Conservation (phyloP, 2,329 filamentous ascomycete genomes). For the Colletotrichum gloeosporioides region DNA sequence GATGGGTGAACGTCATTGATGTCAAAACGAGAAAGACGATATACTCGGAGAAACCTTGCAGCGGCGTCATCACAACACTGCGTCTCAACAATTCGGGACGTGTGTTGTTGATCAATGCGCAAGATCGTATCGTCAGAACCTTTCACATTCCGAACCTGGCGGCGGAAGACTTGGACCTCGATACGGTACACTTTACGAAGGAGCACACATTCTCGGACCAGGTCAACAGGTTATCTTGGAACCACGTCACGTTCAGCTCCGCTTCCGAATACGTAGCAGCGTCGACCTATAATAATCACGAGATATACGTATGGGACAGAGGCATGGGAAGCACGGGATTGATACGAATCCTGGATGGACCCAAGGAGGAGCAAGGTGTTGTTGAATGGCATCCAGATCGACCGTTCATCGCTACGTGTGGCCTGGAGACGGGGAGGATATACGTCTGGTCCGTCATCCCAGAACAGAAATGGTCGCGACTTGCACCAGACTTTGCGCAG, state of each 20-base stretch:
- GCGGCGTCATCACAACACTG: slow-evolving; percentile 86
- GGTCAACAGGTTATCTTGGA: slow-evolving; percentile 94
- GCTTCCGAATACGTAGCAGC: slow-evolving; percentile 96
- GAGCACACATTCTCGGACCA: slow-evolving; percentile 99
- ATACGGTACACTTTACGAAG: slow-evolving; percentile 86
- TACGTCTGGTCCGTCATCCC: slow-evolving; percentile 97
- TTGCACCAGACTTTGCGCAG: slow-evolving; percentile 95
- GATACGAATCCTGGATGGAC: slow-evolving; percentile 95
- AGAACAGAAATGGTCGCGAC: slow-evolving; percentile 94
- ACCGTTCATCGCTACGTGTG: slow-evolving; percentile 87
- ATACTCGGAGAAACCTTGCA: slow-evolving; percentile 87
- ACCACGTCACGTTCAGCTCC: slow-evolving; percentile 93
- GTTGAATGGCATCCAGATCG: slow-evolving; percentile 96
- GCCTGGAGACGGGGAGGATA: slow-evolving; percentile 89
- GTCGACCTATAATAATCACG: slow-evolving; percentile 97
- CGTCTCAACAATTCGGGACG: slow-evolving; percentile 84
- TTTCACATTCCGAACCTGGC: slow-evolving; percentile 84
- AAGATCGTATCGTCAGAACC: slow-evolving; percentile 93
- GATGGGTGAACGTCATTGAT: slow-evolving; percentile 95
- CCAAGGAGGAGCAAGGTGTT: slow-evolving; percentile 93
- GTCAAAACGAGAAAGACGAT: slow-evolving; percentile 80
- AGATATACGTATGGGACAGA: slow-evolving; percentile 98
- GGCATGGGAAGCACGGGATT: slow-evolving; percentile 78
- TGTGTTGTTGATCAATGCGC: slow-evolving; percentile 89
- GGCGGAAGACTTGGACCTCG: slow-evolving; percentile 73